Base-by-base conservation (phyloP, 371 early-diverging fungal genomes). In the Apophysomyces sp. region DNA sequence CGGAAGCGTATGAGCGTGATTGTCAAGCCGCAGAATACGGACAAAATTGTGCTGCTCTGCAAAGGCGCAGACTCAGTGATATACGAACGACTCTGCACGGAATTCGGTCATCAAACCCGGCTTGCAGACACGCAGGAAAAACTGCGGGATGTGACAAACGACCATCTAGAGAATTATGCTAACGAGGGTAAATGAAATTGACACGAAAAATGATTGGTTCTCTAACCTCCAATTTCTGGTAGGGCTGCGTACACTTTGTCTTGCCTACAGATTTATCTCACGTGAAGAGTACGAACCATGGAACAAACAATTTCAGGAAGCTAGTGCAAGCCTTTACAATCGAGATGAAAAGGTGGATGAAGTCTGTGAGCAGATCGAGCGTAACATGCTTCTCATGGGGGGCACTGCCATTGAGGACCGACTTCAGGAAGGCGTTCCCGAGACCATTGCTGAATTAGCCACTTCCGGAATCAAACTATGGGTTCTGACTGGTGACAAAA, bases 401-500 rank as follows among this genome's bases (percentile, higher is more conserved):
- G 87, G 89, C 11, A 93, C 95, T 0, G 96, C 92, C n/a, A 92
- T 98, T 60, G 97, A 96, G 74, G 95, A 95, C 76, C 86, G 92
- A 57, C 78, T 99, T 31, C 99, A 99, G 69, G 89, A 86, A 3
- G 91, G 93, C 24, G 99, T 98, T 0, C 94, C 94, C n/a, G 91
- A 94, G 63, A 93, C 98, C 0, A 94, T 99, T 60, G 88, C 86
- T 53, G 81, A 84, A 52, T 82, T 98, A 29, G 87, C 95, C 1
- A 82, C 82, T 12, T 97, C 98, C 0, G 98, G 97, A 16, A 95
- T 99, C 58, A 89, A 90, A 57, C 80, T 97, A 11, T 98, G 97
- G 96, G 96, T 99, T 83, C 75, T 99, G 68, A 99, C 99, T 0
- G 99, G 99, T 39, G 99, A 99, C 76, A 94, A 97, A 74, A 92